Evolutionary conservation across 2,329 filamentous ascomycete species (phyloP), one percentile per base, ranked within the genome.

Genomic region (Pyrenophora teres): DNA sequence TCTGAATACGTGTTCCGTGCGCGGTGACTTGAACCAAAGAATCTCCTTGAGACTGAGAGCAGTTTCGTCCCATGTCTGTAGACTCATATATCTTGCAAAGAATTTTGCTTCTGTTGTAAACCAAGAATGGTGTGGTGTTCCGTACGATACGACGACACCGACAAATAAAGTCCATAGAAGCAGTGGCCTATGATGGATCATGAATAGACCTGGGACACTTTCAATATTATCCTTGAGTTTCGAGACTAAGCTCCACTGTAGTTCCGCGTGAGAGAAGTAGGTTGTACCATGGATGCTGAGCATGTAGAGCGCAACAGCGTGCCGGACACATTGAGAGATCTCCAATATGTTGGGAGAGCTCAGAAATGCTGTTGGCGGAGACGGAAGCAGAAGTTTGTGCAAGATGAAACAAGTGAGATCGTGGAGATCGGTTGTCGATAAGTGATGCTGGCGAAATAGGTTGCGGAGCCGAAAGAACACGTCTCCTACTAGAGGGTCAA

Each of bases 361-460:
- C 21, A 10, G 58, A 15, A 38, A 21, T n/a, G 27, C 6, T 8
- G 27, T 16, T n/a, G 25, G 18, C 40, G 40, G 30, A 6, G 60
- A 35, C 2, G 71, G 62, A n/a, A 41, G 37, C 0, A 84, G 52
- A 1, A 85, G 71, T 18, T 75, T 74, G 52, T 84, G 82, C 0
- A 84, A 66, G 18, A 81, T 77, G 56, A 81, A 84, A 43, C 79
- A 82, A 5, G 80, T 79, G 1, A 85, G 69, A 47, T 84, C 82
- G 50, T 85, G 82, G 0, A 84, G 74, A 39, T 76, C 71, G 0
- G 78, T 79, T 0, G 69, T 69, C 1, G 77, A 56, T 0, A 80
- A 52, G 13, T 18, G n/a, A 0, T 60, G 59, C 0, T 68, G 64
- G 1, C 75, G 70, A 41, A 83, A 78, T 3, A 82, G 63, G 7